Evolutionary conservation across 1,284 basidiomycete species (phyloP).

Genomic region (Puccinia polysora): DNA sequence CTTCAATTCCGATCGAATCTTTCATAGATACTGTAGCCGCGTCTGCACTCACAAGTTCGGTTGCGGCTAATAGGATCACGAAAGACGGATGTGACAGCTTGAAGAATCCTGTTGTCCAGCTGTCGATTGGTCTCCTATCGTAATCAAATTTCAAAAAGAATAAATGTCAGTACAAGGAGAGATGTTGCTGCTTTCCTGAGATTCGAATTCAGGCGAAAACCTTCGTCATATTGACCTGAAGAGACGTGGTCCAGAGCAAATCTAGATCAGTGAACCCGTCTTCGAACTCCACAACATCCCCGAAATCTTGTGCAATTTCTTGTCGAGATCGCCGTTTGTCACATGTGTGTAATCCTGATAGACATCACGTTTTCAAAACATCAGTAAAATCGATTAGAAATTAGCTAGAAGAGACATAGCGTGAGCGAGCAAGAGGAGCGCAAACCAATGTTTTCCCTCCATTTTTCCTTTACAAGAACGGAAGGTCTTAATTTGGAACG

Average conservation of each 20-base stretch:
- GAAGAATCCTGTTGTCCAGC: conserved; percentile 14
- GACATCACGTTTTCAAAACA: too few species aligned
- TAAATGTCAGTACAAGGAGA: neutral
- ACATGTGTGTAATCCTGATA: conserved; percentile 32
- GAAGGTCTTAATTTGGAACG: neutral
- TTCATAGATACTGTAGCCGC: neutral
- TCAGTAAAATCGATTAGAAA: neutral
- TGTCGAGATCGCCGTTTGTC: conserved; percentile 14
- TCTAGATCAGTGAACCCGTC: conserved; percentile 14
- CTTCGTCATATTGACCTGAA: conserved; percentile 12
- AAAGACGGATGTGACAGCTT: conserved; percentile 7
- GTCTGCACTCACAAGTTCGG: conserved; percentile 6
- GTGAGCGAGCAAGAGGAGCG: neutral
- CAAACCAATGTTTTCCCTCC: conserved; percentile 40
- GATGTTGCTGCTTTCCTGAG: neutral
- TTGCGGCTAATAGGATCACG: neutral
- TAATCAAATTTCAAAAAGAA: neutral
- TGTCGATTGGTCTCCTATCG: conserved; percentile 22
- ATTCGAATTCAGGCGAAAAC: too few species aligned
- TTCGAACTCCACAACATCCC: conserved; percentile 16
- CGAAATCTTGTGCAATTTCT: conserved; percentile 20
- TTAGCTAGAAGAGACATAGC: neutral
- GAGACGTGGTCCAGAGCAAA: conserved; percentile 23
- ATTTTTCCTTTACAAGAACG: conserved; percentile 10
- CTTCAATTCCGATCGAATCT: neutral